Conservation (phyloP, 495 filamentous ascomycete species). For the Aspergillus coremiiformis region DNA sequence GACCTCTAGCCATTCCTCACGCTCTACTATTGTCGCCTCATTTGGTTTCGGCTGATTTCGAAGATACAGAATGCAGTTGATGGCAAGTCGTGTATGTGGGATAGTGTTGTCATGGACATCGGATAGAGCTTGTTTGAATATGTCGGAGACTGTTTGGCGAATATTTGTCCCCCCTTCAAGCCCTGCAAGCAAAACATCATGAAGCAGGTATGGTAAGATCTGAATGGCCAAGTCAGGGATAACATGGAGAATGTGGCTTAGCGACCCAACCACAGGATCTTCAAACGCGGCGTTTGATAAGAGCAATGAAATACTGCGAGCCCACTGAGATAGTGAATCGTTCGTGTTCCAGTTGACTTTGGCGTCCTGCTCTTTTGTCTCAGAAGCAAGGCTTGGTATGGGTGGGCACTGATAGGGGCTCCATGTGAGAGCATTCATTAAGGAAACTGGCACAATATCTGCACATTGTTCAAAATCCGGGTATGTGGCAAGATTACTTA, state of each 20-base stretch:
- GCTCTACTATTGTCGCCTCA: slow-evolving; percentile 70
- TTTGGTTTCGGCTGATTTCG: slow-evolving; percentile 68
- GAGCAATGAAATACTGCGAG: slow-evolving; percentile 52
- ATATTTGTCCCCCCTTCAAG: slow-evolving; percentile 22
- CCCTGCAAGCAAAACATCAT: slow-evolving; percentile 60
- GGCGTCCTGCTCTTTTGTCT: slow-evolving; percentile 12
- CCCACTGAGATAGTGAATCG: slow-evolving; percentile 46
- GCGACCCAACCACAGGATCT: slow-evolving; percentile 58
- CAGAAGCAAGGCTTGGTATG: slow-evolving; percentile 10
- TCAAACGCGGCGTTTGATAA: slow-evolving; percentile 52
- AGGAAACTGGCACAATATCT: slow-evolving; percentile 29
- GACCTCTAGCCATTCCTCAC: slow-evolving; percentile 78
- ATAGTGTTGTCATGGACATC: slow-evolving; percentile 28
- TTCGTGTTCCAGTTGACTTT: slow-evolving; percentile 10
- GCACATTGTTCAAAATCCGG: slow-evolving; percentile 44
- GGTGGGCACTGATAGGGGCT: slow-evolving; percentile 34
- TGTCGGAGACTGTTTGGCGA: slow-evolving; percentile 36
- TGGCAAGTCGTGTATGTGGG: slow-evolving; percentile 52
- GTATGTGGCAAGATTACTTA: slow-evolving; percentile 46
- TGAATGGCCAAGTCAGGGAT: slow-evolving; percentile 62
- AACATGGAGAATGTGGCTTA: slow-evolving; percentile 53
- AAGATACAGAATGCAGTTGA: slow-evolving; percentile 81
- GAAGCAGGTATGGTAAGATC: slow-evolving; percentile 71
- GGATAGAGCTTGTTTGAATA: slow-evolving; percentile 31
- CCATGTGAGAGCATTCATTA: slow-evolving; percentile 42